phyloP scores from a whole-genome alignment of 768 basidiomycete genomes.

The Tulasnella sp. region DNA sequence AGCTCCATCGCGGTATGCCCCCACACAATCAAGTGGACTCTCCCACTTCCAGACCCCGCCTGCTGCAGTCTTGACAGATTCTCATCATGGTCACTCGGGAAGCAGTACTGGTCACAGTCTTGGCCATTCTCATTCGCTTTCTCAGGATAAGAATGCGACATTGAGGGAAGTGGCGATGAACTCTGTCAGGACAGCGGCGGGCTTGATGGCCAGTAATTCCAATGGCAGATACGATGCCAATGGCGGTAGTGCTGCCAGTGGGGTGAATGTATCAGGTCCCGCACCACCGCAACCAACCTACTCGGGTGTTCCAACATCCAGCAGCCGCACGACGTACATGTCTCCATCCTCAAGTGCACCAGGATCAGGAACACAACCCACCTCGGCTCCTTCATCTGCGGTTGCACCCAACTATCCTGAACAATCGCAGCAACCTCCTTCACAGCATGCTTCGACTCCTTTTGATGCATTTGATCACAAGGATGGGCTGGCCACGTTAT shows the following conservation, averaged over 20 bases:
- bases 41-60: conserved; percentile 41
- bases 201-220: not conserved
- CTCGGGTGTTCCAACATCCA: conserved; percentile 7
- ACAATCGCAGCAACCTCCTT: not conserved
- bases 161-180: conserved; percentile 60
- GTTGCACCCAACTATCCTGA: conserved; percentile 1
- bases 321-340: no score
- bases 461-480: conserved; percentile 23
- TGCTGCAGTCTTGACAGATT: conserved; percentile 44
- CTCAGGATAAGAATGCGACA: conserved; percentile 40
- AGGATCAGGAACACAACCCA: no score
- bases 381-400: no score
- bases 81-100: no score
- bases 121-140: no score
- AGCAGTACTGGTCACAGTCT: no score
- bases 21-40: conserved; percentile 13
- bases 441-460: conserved; percentile 22
- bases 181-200: conserved; percentile 10
- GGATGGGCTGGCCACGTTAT: conserved; percentile 39
- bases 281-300: conserved; percentile 15
- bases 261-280: conserved; percentile 19
- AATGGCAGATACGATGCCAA: conserved; percentile 9
- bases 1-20: conserved; percentile 15
- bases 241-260: conserved; percentile 53
- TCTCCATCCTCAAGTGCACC: no score